Conservation (phyloP, 2,329 filamentous ascomycete genomes). For the Colletotrichum sp. region DNA sequence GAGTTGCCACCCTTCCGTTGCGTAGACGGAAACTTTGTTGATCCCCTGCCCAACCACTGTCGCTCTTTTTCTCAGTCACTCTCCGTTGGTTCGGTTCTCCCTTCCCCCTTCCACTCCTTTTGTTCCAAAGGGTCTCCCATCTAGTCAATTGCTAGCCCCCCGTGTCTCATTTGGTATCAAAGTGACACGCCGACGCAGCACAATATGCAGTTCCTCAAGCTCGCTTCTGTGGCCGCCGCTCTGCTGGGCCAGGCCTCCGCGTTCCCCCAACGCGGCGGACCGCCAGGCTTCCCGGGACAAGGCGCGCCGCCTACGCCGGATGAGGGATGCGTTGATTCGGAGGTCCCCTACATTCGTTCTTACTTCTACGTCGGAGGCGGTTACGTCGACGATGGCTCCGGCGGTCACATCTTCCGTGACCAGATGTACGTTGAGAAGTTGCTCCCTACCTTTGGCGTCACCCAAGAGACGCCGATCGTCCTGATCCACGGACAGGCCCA, state of each 20-base stretch:
- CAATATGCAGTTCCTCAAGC: slow-evolving; percentile 15
- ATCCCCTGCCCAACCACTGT: slow-evolving; percentile 15
- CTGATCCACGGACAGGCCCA: slow-evolving; percentile 48
- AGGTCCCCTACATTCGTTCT: slow-evolving; percentile 26
- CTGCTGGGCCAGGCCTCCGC: slow-evolving; percentile 12
- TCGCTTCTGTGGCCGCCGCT: slow-evolving; percentile 5
- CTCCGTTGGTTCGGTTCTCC: not conserved
- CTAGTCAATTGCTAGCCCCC: not conserved
- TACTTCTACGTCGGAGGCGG: slow-evolving; percentile 42
- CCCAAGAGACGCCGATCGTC: slow-evolving; percentile 37
- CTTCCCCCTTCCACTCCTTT: not conserved
- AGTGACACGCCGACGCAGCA: not conserved
- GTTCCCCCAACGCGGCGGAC: not conserved
- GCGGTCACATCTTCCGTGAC: slow-evolving; percentile 35
- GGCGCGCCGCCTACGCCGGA: not conserved
- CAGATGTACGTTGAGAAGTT: slow-evolving; percentile 62
- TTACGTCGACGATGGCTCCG: slow-evolving; percentile 33
- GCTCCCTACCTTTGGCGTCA: slow-evolving; percentile 31
- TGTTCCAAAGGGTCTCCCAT: not conserved
- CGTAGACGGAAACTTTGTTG: not conserved
- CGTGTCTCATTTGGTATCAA: not conserved
- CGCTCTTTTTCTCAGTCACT: slow-evolving; percentile 5
- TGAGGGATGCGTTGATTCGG: not conserved
- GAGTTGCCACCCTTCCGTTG: not conserved
- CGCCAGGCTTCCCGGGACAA: not conserved